Conservation (phyloP, 176 grass and related monocot species). For the Neostapfia colusana region DNA sequence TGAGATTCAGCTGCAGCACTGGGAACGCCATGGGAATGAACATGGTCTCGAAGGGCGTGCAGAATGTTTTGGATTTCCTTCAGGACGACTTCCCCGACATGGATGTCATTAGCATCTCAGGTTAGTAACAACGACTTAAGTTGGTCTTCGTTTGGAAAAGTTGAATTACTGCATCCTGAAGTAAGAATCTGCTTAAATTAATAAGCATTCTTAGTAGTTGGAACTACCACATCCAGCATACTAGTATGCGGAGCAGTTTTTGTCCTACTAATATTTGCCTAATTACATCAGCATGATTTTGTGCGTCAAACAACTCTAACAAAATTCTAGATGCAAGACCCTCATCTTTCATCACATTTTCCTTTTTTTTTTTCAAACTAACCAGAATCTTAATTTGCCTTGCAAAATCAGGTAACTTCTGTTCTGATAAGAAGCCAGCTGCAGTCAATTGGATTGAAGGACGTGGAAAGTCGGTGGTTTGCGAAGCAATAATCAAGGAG, state of each 20-base stretch:
- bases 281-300: conserved; percentile 7
- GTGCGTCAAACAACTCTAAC: background rate
- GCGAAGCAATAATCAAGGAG: no score
- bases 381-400: background rate
- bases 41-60: conserved; percentile 94
- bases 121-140: conserved; percentile 46
- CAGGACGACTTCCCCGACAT: conserved; percentile 82
- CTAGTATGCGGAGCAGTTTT: conserved; percentile 27
- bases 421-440: no score
- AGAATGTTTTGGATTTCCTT: conserved; percentile 84
- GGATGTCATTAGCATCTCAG: conserved; percentile 90
- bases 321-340: background rate
- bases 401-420: no score
- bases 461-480: no score
- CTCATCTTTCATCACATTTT: background rate
- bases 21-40: conserved; percentile 99
- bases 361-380: background rate
- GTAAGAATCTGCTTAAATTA: background rate
- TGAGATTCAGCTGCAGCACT: conserved; percentile 87
- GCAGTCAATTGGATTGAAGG: no score
- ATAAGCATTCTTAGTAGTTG: conserved; percentile 4
- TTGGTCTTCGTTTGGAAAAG: background rate
- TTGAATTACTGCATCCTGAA: background rate
- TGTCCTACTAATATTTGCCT: background rate
- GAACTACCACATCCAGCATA: background rate